Evolutionary conservation across 2,329 filamentous ascomycete genomes (phyloP), one percentile per base, ranked within the genome.

Genomic region (Helotiales sp.): DNA sequence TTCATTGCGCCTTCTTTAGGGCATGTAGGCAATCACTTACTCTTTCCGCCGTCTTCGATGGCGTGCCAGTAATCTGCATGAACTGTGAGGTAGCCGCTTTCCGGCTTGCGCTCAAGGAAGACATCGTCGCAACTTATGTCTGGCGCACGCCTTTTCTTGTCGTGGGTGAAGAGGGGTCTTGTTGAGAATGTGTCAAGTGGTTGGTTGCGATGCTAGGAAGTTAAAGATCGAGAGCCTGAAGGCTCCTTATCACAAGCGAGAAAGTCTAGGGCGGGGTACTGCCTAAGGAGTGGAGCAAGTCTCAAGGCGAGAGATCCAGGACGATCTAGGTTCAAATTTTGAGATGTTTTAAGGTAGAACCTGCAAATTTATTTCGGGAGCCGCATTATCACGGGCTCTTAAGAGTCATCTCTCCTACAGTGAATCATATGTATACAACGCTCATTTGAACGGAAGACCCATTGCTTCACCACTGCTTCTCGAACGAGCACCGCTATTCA

Each of bases 61-160:
- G 61, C 7, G 66, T 64, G 9, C 71, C 70, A 42, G 71, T 72
- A 17, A 73, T 58, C 31, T 59, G 36, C 59, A 71, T 69, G 51
- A 72, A 71, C 57, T 71, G 66, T 30, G 34, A 42, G 7, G 67
- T 55, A 27, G 66, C 25, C 19, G 54, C 34, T 40, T 65, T 67
- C 52, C 71, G 69, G 1, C 55, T 38, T 4, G 56, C 52, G 38
- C 64, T 66, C n/a, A n/a, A n/a, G n/a, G 67, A 65, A 53, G 71
- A 64, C 71, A 72, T 72, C 3, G 48, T 66, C 58, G 56, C 48
- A 56, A 42, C 31, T 27, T 58, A 44, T 51, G 51, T 52, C 46
- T 50, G 40, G 58, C 31, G 48, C 54, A 38, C 25, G 47, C 30
- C 54, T 44, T 25, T 27, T 12, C 2, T 9, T 44, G 22, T 44